Base-by-base conservation (phyloP, 1,139 yeast species). In the Geotrichum aggregatum region DNA sequence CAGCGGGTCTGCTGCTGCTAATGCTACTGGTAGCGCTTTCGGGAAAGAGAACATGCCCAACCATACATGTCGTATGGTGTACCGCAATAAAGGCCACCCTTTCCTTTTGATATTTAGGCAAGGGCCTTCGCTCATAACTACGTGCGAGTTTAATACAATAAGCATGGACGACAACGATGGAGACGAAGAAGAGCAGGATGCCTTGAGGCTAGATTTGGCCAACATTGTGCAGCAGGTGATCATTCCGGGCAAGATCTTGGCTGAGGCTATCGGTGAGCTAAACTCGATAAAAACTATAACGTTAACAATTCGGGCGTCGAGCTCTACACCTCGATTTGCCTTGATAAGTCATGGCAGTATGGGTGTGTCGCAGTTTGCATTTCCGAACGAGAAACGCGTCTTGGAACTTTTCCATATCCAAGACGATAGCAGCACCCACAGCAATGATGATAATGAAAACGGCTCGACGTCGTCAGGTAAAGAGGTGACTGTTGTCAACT, bases 91-190 rank as follows among this genome's bases (percentile, higher is more conserved):
- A 13, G 94, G 94, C 0, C 63, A 74, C 5, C 91, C 94, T 0
- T 78, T 88, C 53, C 73, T 80, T 1, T 67, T 87, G 21, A 83
- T 82, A 24, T 86, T 87, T 66, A 89, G 84, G 61, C 95, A 87
- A 64, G 75, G 78, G 1, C 52, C 58, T 14, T 67, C 76, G 49
- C 79, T 87, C 59, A 78, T 83, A 40, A 95, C 88, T 60, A 75
- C 79, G 54, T 82, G 88, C 57, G 91, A 85, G 60, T 79, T 87
- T 57, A 70, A 77, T 1, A 87, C 95, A 0, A 78, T 74, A 58
- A 63, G 43, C 16, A 51, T 50, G n/a, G 61, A 60, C 19, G 55
- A 50, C 26, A 54, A 55, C 33, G 46, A 44, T 3, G 51, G 35
- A 6, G 42, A 40, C 24, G 46, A 43, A 3, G 58, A 51, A 22